Evolutionary conservation across 202 grass and related monocot genomes (phyloP), one percentile per base, ranked within the genome.

Genomic region (Panicum virgatum): DNA sequence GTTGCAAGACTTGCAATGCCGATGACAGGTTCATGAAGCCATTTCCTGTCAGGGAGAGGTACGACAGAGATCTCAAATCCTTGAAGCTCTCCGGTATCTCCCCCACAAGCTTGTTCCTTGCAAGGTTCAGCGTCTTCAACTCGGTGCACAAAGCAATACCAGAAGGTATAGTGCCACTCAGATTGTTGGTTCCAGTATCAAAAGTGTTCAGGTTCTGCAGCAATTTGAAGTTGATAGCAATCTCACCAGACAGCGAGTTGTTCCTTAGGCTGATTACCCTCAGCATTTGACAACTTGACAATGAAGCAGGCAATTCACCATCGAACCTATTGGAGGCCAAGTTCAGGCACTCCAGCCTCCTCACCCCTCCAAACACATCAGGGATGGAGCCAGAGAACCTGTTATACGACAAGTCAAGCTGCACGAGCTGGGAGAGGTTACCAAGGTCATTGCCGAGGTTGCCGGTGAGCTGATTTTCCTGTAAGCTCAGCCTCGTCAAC

Each of bases 391-490:
- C 92, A 1, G 56, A 73, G 72, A 98, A 95, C 63, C 61, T 89
- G 80, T 98, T 98, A 47, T 69, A 61, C 0, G 96, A 98, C 78
- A 98, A 60, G 63, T 98, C 92, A 19, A 98, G 32, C 15, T 86
- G 79, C 65, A 69, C 75, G 43, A 98, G 87, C 85, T 85, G 85
- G 43, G 87, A 83, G 46, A 95, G 92, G 62, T 95, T 93, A 85
- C 96, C 72, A 4, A 98, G 50, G 46, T 62, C 66, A 15, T 14
- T 46, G 52, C 58, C 51, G 51, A 98, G 48, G 56, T 37, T 42
- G 70, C 90, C 92, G 1, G 66, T 72, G 32, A 98, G 89, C 79
- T 40, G 39, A 66, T 98, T 98, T 29, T 77, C 84, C 81, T 93
- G 90, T 62, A 98, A 48, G 59, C 83, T 72, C 6, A 98, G 34